phyloP scores from a whole-genome alignment of 345 rosid species.

The Barbarea vulgaris region DNA sequence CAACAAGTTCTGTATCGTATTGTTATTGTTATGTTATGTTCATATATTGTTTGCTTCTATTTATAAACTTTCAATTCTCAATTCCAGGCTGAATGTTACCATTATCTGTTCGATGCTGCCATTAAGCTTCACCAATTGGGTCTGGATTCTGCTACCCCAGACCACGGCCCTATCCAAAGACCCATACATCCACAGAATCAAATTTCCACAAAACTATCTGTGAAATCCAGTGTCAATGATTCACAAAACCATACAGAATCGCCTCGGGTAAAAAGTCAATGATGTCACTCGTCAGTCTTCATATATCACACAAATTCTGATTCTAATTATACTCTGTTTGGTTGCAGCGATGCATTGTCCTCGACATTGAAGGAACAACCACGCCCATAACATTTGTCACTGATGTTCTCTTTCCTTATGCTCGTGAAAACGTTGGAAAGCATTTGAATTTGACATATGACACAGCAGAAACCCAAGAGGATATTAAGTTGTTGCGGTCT shows the following conservation, averaged over 20 bases:
- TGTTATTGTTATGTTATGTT: conserved; percentile 23
- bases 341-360: conserved; percentile 80
- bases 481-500: conserved; percentile 66
- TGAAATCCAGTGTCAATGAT: conserved; percentile 47
- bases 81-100: conserved; percentile 90
- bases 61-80: conserved; percentile 12
- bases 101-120: conserved; percentile 91
- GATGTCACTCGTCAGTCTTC: background rate
- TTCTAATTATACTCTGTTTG: conserved; percentile 28
- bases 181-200: conserved; percentile 45
- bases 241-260: conserved; percentile 49
- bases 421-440: conserved; percentile 82
- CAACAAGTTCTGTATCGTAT: background rate
- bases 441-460: conserved; percentile 72
- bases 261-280: conserved; percentile 49
- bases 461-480: conserved; percentile 78
- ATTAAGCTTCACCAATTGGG: conserved; percentile 86
- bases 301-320: background rate
- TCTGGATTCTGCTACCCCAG: conserved; percentile 71
- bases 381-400: conserved; percentile 93
- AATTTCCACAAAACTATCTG: conserved; percentile 37
- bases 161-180: conserved; percentile 64
- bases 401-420: conserved; percentile 92
- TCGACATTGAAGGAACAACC: conserved; percentile 98
- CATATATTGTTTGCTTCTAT: conserved; percentile 18